Evolutionary conservation across 352 stramenopile genomes (phyloP).

Genomic region (Nothophytophthora sp.): DNA sequence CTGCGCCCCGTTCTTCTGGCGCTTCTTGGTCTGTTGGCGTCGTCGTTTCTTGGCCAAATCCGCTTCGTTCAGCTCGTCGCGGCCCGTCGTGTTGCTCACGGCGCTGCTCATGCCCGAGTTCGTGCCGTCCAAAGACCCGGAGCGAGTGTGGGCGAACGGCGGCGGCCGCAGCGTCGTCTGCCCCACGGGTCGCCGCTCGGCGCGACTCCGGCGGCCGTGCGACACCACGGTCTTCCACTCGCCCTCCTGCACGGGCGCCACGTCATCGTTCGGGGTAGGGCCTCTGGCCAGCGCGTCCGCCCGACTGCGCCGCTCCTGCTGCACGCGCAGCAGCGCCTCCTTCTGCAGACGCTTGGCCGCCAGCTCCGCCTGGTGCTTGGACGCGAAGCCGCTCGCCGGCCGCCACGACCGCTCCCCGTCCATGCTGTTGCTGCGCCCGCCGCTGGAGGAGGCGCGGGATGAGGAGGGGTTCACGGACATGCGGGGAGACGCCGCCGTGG

Average conservation of each 20-base stretch:
- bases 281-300: slow-evolving; percentile 18
- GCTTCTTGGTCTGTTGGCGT: slow-evolving; percentile 29
- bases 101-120: no score
- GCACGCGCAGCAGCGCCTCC: slow-evolving; percentile 22
- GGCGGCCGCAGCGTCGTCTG: neutral
- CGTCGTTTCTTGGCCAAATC: slow-evolving; percentile 17
- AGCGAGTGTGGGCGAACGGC: no score
- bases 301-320: slow-evolving; percentile 20
- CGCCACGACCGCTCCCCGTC: slow-evolving; percentile 33
- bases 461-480: neutral
- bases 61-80: slow-evolving; percentile 28
- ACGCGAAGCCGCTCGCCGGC: slow-evolving; percentile 37
- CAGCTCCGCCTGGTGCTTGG: slow-evolving; percentile 30
- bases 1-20: slow-evolving; percentile 20
- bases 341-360: slow-evolving; percentile 27
- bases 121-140: slow-evolving; percentile 8
- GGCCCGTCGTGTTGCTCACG: no score
- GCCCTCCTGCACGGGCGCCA: slow-evolving; percentile 24
- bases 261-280: slow-evolving; percentile 21
- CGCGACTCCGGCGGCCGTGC: slow-evolving; percentile 23
- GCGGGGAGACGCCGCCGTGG: neutral
- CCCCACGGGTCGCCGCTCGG: slow-evolving; percentile 12
- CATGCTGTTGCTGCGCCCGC: slow-evolving; percentile 28
- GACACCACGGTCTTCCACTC: slow-evolving; percentile 43
- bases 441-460: no score